Evolutionary conservation across 192 early-diverging fungal genomes (phyloP).

Genomic region (Linnemannia elongata): DNA sequence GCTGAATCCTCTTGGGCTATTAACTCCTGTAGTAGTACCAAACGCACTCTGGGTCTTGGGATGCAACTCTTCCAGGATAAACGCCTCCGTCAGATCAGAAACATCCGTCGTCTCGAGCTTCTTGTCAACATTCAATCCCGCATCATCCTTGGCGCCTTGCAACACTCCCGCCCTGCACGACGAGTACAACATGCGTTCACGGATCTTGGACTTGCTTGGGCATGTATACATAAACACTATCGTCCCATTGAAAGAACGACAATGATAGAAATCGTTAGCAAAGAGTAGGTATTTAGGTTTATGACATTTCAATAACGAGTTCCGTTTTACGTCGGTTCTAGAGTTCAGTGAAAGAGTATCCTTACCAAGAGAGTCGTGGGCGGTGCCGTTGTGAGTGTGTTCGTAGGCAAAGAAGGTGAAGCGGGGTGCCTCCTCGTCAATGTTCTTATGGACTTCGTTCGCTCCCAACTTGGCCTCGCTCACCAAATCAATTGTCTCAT

Average conservation of each 20-base stretch:
- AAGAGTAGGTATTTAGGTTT: background rate
- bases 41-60: slow-evolving; percentile 17
- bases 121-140: slow-evolving; percentile 69
- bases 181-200: slow-evolving; percentile 93
- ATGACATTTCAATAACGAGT: background rate
- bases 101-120: slow-evolving; percentile 79
- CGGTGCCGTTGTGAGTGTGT: slow-evolving; percentile 61
- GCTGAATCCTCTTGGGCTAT: slow-evolving; percentile 37
- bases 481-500: slow-evolving; percentile 69
- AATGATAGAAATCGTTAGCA: background rate
- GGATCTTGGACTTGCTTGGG: slow-evolving; percentile 84
- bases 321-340: slow-evolving; percentile 6
- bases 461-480: slow-evolving; percentile 58
- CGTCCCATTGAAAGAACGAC: background rate
- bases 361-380: slow-evolving; percentile 62
- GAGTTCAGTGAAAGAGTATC: background rate
- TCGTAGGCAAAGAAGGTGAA: slow-evolving; percentile 76
- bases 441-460: slow-evolving; percentile 60
- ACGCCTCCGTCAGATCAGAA: slow-evolving; percentile 66
- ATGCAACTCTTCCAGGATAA: slow-evolving; percentile 69
- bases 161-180: slow-evolving; percentile 77
- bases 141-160: slow-evolving; percentile 64
- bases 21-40: slow-evolving; percentile 3
- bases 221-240: slow-evolving; percentile 92
- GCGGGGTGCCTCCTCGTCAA: slow-evolving; percentile 76